A percentile compares a stretch with the other conserved stretches of the same genome.
These are phyloP conservation scores for Penicillium sumatraense DNA, from an alignment of 2,329 filamentous ascomycete species.

Conservation along the genomic window DNA sequence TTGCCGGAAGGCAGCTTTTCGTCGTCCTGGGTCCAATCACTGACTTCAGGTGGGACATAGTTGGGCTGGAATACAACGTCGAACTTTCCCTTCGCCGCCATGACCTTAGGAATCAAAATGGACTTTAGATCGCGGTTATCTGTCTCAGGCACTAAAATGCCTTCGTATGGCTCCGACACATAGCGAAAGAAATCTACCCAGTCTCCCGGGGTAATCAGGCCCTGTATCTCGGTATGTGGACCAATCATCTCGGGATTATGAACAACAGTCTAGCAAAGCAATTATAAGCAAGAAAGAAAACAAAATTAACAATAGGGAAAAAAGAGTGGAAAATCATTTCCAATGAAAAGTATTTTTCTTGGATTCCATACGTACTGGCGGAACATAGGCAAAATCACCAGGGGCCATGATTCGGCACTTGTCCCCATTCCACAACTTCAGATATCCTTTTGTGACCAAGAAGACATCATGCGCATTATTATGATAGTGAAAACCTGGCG, in stretches of 20 bases:
- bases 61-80: slow-evolving; percentile 60
- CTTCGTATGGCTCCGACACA: slow-evolving; percentile 57
- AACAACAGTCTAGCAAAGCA: slow-evolving; percentile 47
- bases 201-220: slow-evolving; percentile 61
- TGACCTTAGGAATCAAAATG: slow-evolving; percentile 59
- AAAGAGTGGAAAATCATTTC: too few relatives aligned
- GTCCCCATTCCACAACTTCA: slow-evolving; percentile 64
- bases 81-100: slow-evolving; percentile 59
- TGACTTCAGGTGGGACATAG: slow-evolving; percentile 50
- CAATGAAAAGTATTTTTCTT: too few relatives aligned
- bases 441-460: slow-evolving; percentile 58
- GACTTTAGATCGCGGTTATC: slow-evolving; percentile 58
- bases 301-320: background rate
- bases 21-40: slow-evolving; percentile 31
- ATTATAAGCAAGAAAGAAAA: too few relatives aligned
- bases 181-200: slow-evolving; percentile 67
- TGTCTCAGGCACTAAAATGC: slow-evolving; percentile 55
- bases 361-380: slow-evolving; percentile 56
- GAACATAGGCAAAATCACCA: slow-evolving; percentile 63
- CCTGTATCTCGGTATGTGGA: slow-evolving; percentile 59
- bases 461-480: slow-evolving; percentile 63
- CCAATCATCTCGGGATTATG: slow-evolving; percentile 62
- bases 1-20: slow-evolving; percentile 26
- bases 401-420: slow-evolving; percentile 58
- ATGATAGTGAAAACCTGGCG: slow-evolving; percentile 61